Evolutionary conservation across 768 basidiomycete genomes (phyloP), one percentile per base, ranked within the genome.

Genomic region (Leccinum disarticulatum): DNA sequence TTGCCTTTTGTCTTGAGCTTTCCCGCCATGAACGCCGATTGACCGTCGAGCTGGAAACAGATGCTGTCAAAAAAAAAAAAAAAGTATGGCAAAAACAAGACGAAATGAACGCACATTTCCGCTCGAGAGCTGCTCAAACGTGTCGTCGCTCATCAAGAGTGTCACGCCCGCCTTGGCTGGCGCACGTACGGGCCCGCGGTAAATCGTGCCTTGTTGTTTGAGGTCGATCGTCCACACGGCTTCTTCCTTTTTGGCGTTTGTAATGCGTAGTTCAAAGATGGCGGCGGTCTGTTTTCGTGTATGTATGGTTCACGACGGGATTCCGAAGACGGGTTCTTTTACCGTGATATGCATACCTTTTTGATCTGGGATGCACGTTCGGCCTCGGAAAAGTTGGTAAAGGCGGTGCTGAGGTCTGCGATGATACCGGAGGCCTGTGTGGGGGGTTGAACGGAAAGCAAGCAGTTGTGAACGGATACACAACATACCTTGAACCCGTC

Each of bases 11-110:
- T 89, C 83, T 95, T 96, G 53, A 97, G 83, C 70, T 91, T 91
- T 30, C 95, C 95, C 7, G 90, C 91, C 91, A 98, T 93, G 79
- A 95, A 97, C 22, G 94, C 94, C 71, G 94, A 95, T 76, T 97
- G 95, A 19, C 92, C 94, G 66, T 91, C 93, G 49, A 90, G 78
- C 88, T 93, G 62, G 35, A 8, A 30, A 52, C 50, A 17, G 41
- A 3, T 13, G 33, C 25, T 25, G 25, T 25, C 25, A 25, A 2
- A 25, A 25, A 25, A 25, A 13, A 0, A 36, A 14, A 36, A 11
- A 5, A 5, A 33, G 13, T 5, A 3, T 5, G 2, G 13, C 33
- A 38, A 7, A 15, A 22, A 22, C 22, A 22, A 38, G 36, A 27
- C 49, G 53, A 43, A 48, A 2, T 3, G 13, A 15, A 63, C 77